These are phyloP conservation scores for Aspergillus sp. DNA, from an alignment of 2,329 filamentous ascomycete genomes.

Conservation along the genomic window DNA sequence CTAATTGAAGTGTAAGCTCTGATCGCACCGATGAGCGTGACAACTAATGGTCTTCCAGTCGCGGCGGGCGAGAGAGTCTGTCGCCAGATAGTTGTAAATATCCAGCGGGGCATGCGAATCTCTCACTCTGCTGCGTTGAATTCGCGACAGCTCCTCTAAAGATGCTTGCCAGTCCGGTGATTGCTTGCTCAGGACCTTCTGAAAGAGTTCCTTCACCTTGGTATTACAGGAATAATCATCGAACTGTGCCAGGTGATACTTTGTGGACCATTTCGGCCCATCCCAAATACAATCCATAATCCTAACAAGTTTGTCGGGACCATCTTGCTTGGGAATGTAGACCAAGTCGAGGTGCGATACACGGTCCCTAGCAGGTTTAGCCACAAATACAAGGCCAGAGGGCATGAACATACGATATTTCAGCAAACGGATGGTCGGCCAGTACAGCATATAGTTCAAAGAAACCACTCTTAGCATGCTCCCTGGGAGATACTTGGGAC, in stretches of 20 bases:
- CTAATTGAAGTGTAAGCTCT: neutral
- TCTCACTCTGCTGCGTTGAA: neutral
- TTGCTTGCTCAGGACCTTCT: neutral
- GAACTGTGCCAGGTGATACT: neutral
- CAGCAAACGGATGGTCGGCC: neutral
- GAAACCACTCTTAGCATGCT: neutral
- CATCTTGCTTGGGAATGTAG: neutral
- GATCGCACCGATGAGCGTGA: too few relatives aligned
- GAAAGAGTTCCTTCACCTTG: neutral
- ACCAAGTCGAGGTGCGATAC: neutral
- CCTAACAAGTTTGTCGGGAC: neutral
- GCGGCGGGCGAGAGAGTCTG: neutral
- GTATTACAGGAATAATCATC: neutral
- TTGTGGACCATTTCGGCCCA: neutral
- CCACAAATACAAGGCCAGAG: neutral
- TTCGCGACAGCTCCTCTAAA: neutral
- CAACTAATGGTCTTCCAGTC: neutral
- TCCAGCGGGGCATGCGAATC: neutral
- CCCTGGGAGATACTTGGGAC: neutral
- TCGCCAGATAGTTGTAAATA: neutral
- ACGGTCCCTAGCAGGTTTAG: neutral
- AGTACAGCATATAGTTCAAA: neutral
- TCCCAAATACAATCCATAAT: neutral
- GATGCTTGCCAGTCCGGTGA: neutral
- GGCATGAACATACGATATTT: neutral